Percentiles rank a stretch among this genome's conserved stretches.
Conservation (phyloP, 345 rosid genomes). For the Aquilaria yunnanensis region DNA sequence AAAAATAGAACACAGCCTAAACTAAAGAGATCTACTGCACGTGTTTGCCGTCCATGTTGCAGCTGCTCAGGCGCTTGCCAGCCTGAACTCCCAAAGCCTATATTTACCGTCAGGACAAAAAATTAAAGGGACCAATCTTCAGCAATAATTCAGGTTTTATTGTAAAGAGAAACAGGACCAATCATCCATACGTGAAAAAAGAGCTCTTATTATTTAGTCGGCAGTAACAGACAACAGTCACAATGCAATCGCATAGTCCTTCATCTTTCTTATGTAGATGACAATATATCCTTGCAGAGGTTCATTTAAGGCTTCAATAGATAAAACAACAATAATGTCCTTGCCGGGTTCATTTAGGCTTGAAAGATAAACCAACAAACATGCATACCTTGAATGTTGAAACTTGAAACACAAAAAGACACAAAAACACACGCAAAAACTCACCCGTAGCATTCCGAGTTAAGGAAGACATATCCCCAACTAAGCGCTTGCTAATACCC, state of each 20-base stretch:
- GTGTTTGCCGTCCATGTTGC: conserved; percentile 60
- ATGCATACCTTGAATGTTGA: not conserved
- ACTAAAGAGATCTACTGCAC: conserved; percentile 69
- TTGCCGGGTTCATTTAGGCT: not conserved
- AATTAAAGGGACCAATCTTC: not conserved
- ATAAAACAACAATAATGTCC: not conserved
- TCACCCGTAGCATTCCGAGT: conserved; percentile 61
- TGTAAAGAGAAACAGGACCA: not conserved
- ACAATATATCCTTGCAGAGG: not conserved
- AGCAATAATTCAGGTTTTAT: not conserved
- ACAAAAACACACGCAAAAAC: conserved; percentile 2
- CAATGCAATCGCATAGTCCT: not conserved
- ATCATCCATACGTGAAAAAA: not conserved
- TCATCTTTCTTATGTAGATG: not conserved
- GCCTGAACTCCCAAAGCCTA: conserved; percentile 82
- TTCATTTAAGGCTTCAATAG: not conserved
- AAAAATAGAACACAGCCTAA: conserved; percentile 76
- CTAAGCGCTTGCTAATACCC: conserved; percentile 74
- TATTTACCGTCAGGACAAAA: conserved; percentile 6
- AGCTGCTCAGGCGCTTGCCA: conserved; percentile 93
- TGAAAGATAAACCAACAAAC: not conserved
- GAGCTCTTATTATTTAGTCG: too few relatives aligned
- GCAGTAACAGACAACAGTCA: too few relatives aligned
- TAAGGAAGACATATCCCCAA: conserved; percentile 54
- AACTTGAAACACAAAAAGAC: not conserved